Evolutionary conservation across 2,329 filamentous ascomycete species (phyloP).

Genomic region (Pseudogymnoascus sp.): DNA sequence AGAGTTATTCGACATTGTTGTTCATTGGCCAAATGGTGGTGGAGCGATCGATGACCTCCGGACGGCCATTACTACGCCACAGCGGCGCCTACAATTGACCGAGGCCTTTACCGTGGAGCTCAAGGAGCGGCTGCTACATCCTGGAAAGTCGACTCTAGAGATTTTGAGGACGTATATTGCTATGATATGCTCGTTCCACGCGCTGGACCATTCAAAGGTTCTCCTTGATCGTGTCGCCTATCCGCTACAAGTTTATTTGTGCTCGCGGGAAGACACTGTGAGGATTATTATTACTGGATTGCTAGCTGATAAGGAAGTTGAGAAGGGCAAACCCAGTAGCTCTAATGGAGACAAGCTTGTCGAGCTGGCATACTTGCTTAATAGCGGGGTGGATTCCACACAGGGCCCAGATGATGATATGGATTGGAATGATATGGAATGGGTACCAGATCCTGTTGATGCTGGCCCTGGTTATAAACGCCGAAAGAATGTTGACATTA

Average conservation of each 20-base stretch:
- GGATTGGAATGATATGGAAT: constrained; percentile 87
- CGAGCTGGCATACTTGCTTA: constrained; percentile 60
- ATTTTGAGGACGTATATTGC: constrained; percentile 72
- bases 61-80: constrained; percentile 60
- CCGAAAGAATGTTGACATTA: constrained; percentile 81
- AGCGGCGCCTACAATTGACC: constrained; percentile 62
- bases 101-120: constrained; percentile 60
- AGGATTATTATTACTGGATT: constrained; percentile 69
- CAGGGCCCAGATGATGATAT: constrained; percentile 57
- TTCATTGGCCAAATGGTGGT: constrained; percentile 64
- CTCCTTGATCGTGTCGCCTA: constrained; percentile 67
- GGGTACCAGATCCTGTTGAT: constrained; percentile 88
- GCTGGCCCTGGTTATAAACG: constrained; percentile 88
- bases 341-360: constrained; percentile 46
- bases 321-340: constrained; percentile 28
- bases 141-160: constrained; percentile 67
- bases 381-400: constrained; percentile 36
- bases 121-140: constrained; percentile 61
- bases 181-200: constrained; percentile 70
- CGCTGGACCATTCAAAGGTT: constrained; percentile 69
- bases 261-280: constrained; percentile 69
- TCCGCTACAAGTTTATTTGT: constrained; percentile 67
- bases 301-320: constrained; percentile 51
- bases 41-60: constrained; percentile 69
- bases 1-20: constrained; percentile 72